phyloP scores from a whole-genome alignment of 768 basidiomycete genomes.

The Lenzites betulinus region DNA sequence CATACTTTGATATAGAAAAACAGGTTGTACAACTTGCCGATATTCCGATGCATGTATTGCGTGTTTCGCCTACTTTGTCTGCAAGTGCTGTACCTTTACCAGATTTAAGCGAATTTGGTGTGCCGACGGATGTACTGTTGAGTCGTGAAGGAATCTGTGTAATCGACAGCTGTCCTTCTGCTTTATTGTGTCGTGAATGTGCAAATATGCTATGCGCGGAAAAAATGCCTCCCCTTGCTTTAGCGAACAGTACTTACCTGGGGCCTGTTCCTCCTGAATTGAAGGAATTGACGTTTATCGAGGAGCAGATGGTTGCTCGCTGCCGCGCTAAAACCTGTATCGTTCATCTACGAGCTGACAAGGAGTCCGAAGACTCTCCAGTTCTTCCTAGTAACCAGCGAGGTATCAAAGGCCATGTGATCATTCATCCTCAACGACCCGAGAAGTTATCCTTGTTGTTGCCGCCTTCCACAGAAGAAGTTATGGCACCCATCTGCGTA shows the following conservation, averaged over 20 bases:
- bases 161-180: background rate
- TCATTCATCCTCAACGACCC: constrained; percentile 43
- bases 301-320: background rate
- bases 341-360: background rate
- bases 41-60: background rate
- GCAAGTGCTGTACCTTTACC: background rate
- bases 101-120: background rate
- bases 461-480: constrained; percentile 40
- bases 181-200: background rate
- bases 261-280: background rate
- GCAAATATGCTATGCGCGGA: background rate
- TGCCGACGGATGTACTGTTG: background rate
- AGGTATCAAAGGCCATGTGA: constrained; percentile 41
- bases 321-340: background rate
- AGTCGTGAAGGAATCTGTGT: background rate
- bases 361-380: background rate
- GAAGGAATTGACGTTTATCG: background rate
- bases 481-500: constrained; percentile 40
- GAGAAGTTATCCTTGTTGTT: constrained; percentile 31
- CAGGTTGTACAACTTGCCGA: background rate
- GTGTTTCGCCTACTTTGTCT: background rate
- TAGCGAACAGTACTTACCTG: background rate
- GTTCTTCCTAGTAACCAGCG: constrained; percentile 27
- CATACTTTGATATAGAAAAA: background rate
- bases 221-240: background rate